A percentile compares a stretch with the other conserved stretches of the same genome.
phyloP scores from a whole-genome alignment of 306 rosid genomes.

The Trichosanthes truncata region DNA sequence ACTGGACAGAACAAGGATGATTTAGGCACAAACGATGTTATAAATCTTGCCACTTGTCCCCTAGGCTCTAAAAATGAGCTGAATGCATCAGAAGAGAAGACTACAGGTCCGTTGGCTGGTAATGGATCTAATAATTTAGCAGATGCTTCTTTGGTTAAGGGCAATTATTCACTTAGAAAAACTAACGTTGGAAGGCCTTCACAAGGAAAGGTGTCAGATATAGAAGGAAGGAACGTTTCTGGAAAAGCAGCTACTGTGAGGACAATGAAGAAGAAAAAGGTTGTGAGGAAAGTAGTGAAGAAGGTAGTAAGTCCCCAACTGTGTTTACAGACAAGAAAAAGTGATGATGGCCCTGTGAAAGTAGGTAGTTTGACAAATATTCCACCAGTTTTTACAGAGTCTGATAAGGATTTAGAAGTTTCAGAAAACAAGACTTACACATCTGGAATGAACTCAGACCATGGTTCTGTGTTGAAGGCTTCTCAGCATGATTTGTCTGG shows the following conservation, averaged over 20 bases:
- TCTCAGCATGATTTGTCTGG: conserved; percentile 15
- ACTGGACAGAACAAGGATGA: conserved; percentile 4
- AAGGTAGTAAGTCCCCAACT: conserved; percentile 30
- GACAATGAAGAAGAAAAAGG: conserved; percentile 52
- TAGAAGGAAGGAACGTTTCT: conserved; percentile 11
- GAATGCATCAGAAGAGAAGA: conserved; percentile 12
- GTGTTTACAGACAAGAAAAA: conserved; percentile 17
- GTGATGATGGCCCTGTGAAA: conserved; percentile 15
- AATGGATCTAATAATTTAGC: neutral
- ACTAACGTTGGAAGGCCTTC: neutral
- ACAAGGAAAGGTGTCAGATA: neutral
- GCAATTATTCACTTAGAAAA: neutral
- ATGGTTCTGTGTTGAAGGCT: conserved; percentile 10
- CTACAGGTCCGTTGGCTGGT: neutral
- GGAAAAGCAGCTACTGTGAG: conserved; percentile 22
- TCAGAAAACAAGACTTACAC: conserved; percentile 18
- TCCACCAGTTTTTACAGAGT: conserved; percentile 19
- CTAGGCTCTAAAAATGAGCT: conserved; percentile 19
- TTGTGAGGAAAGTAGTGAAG: conserved; percentile 59
- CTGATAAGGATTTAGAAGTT: conserved; percentile 19
- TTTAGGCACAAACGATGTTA: conserved; percentile 16
- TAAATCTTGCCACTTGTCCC: conserved; percentile 4
- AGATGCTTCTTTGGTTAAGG: neutral
- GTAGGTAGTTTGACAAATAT: conserved; percentile 9
- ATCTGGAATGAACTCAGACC: conserved; percentile 20